These are phyloP conservation scores for Colletotrichum sp. DNA, from an alignment of 2,329 filamentous ascomycete genomes.

Conservation along the genomic window DNA sequence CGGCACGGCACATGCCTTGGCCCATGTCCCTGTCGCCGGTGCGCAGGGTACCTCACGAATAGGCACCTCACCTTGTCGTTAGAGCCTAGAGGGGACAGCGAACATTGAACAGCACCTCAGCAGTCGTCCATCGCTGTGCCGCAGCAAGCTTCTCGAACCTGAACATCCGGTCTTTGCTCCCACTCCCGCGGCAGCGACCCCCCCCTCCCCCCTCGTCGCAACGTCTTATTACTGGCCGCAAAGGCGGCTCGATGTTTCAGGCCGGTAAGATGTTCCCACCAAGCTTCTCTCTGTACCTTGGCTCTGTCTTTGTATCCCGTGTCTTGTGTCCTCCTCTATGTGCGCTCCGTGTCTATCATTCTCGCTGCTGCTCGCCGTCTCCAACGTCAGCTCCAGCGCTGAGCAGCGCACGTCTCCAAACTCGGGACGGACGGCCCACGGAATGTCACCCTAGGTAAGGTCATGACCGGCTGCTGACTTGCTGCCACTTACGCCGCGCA, in stretches of 20 bases:
- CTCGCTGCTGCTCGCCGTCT: neutral
- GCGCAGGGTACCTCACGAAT: neutral
- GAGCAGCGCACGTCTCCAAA: neutral
- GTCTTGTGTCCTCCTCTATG: neutral
- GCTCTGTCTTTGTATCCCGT: neutral
- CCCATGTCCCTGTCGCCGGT: neutral
- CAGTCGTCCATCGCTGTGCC: neutral
- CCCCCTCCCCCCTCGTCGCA: neutral
- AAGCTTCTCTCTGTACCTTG: neutral
- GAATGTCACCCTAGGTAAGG: neutral
- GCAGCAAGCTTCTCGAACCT: constrained; percentile 9
- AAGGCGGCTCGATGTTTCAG: constrained; percentile 16
- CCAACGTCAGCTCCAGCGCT: neutral
- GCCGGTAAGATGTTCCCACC: constrained; percentile 20
- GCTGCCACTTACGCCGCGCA: neutral
- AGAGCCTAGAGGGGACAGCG: neutral
- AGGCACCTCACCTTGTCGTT: neutral
- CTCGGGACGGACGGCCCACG: neutral
- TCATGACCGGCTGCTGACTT: neutral
- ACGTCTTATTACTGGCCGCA: constrained; percentile 1
- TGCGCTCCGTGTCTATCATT: neutral
- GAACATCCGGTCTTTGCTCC: constrained; percentile 10
- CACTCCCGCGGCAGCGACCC: neutral
- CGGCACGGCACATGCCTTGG: constrained; percentile 7
- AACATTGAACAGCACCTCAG: neutral